phyloP scores from a whole-genome alignment of 176 grass and related monocot species.

The Sorghum bicolor region Sorghum_bicolor_NCBIv3 NC_012876.2:3870001-3870500 shows the following conservation, averaged over 20 bases:
- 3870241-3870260: slow-evolving; percentile 44
- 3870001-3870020: slow-evolving; percentile 39
- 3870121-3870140: slow-evolving; percentile 45
- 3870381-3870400: slow-evolving; percentile 23
- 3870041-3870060: slow-evolving; percentile 48
- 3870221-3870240: slow-evolving; percentile 53
- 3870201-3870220: slow-evolving; percentile 72
- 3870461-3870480: slow-evolving; percentile 46
- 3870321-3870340: slow-evolving; percentile 40
- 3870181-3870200: slow-evolving; percentile 38
- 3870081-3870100: slow-evolving; percentile 3
- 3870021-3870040: slow-evolving; percentile 38
- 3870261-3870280: slow-evolving; percentile 66
- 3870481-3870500: slow-evolving; percentile 38
- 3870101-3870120: slow-evolving; percentile 48
- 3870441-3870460: slow-evolving; percentile 53
- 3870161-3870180: slow-evolving; percentile 61
- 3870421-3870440: slow-evolving; percentile 60
- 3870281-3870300: slow-evolving; percentile 48
- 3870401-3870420: slow-evolving; percentile 18
- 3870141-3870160: slow-evolving; percentile 48
- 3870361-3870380: slow-evolving; percentile 55
- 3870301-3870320: slow-evolving; percentile 52
- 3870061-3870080: slow-evolving; percentile 15
- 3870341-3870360: slow-evolving; percentile 49